Percentiles rank a stretch among this genome's conserved stretches.
Conservation (phyloP, 2,329 filamentous ascomycete species). For the Penicillium sp. region DNA sequence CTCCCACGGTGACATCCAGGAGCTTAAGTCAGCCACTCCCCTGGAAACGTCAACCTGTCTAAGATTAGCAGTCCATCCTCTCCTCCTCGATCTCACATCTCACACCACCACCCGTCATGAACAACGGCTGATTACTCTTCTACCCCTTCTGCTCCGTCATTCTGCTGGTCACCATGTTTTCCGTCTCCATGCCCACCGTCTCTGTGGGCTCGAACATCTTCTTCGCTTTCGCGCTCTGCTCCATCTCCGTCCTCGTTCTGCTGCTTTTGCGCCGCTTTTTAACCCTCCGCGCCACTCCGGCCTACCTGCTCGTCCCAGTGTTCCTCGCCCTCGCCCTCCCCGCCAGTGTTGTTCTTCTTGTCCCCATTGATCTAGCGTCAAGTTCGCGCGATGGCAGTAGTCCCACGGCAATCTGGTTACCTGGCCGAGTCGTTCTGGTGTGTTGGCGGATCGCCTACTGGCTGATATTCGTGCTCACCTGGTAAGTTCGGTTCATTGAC, state of each 20-base stretch:
- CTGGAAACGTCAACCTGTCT: slow-evolving; percentile 24
- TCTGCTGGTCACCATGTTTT: slow-evolving; percentile 28
- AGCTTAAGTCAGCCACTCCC: slow-evolving; percentile 26
- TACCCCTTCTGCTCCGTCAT: slow-evolving; percentile 6
- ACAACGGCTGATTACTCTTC: slow-evolving; percentile 13
- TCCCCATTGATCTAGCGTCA: slow-evolving; percentile 93
- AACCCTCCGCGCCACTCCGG: slow-evolving; percentile 83
- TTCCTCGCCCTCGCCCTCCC: slow-evolving; percentile 95
- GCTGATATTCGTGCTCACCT: slow-evolving; percentile 92
- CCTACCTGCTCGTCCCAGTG: slow-evolving; percentile 84
- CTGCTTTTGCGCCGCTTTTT: slow-evolving; percentile 86
- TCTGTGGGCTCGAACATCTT: slow-evolving; percentile 79
- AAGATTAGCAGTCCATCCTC: slow-evolving; percentile 12
- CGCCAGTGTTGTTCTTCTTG: slow-evolving; percentile 82
- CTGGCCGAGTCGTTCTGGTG: slow-evolving; percentile 72
- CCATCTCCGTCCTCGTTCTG: slow-evolving; percentile 73
- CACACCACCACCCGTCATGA: slow-evolving; percentile 13
- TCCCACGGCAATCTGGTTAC: slow-evolving; percentile 81
- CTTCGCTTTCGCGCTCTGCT: slow-evolving; percentile 66
- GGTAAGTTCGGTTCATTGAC: slow-evolving; percentile 55
- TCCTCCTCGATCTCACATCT: slow-evolving; percentile 1
- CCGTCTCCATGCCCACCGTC: slow-evolving; percentile 34
- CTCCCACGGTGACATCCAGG: too few relatives aligned
- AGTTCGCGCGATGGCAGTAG: slow-evolving; percentile 71
- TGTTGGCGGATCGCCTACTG: slow-evolving; percentile 96